Conservation (phyloP, 441 rosid genomes). For the Macaranga tanarius region DNA sequence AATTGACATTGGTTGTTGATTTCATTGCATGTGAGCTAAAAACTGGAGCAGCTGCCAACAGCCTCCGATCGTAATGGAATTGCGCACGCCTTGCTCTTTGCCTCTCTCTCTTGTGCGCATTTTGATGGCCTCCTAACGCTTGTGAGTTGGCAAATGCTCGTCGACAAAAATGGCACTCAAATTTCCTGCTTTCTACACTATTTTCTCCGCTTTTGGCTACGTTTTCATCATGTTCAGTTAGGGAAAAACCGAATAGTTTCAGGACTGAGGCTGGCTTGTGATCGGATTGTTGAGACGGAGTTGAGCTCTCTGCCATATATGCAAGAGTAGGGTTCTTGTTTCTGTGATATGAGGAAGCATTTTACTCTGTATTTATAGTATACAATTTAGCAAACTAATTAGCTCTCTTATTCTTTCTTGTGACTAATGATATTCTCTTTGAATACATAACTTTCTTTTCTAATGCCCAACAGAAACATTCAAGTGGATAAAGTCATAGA, state of each 20-base stretch:
- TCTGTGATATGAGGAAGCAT: background rate
- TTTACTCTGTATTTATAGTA: slow-evolving; percentile 6
- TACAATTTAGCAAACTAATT: background rate
- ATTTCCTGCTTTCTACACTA: slow-evolving; percentile 31
- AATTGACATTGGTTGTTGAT: slow-evolving; percentile 5
- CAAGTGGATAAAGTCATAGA: no score
- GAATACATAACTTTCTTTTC: no score
- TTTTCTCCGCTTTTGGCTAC: slow-evolving; percentile 15
- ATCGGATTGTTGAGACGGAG: slow-evolving; percentile 21
- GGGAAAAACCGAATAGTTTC: slow-evolving; percentile 49
- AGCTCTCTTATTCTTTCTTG: no score
- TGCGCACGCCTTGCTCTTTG: slow-evolving; percentile 48
- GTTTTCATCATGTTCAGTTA: slow-evolving; percentile 27
- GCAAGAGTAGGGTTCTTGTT: background rate
- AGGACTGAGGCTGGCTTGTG: slow-evolving; percentile 28
- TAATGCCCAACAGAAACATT: no score
- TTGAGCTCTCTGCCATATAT: slow-evolving; percentile 30
- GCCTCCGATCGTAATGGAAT: slow-evolving; percentile 31
- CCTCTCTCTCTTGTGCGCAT: slow-evolving; percentile 63
- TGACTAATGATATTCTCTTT: no score
- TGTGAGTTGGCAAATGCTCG: slow-evolving; percentile 56
- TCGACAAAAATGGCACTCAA: slow-evolving; percentile 58
- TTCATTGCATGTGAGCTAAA: slow-evolving; percentile 34
- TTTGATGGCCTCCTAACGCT: slow-evolving; percentile 68
- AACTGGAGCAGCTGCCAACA: slow-evolving; percentile 35